Conservation (phyloP, 2,329 filamentous ascomycete species). For the Grosmannia clavigera region DNA sequence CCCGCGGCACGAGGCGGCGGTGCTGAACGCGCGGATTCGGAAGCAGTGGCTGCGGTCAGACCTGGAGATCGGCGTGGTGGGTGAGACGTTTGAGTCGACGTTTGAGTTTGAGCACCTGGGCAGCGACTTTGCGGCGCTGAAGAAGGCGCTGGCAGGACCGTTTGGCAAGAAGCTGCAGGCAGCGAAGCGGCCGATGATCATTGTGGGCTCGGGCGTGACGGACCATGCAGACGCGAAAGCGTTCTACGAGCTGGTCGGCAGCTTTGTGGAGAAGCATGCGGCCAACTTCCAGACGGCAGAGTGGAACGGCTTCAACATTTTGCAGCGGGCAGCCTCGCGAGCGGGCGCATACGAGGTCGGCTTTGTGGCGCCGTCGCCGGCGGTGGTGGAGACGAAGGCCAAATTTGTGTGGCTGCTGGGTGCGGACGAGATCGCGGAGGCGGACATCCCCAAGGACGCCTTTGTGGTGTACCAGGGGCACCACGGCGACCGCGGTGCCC, state of each 20-base stretch:
- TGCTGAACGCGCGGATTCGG: constrained; percentile 89
- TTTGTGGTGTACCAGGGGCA: constrained; percentile 98
- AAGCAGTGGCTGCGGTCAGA: constrained; percentile 97
- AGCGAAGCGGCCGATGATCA: constrained; percentile 91
- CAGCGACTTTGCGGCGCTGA: constrained; percentile 63
- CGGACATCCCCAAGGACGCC: constrained; percentile 86
- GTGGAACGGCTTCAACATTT: constrained; percentile 96
- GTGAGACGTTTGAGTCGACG: constrained; percentile 82
- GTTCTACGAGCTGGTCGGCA: constrained; percentile 81
- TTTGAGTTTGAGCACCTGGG: constrained; percentile 94
- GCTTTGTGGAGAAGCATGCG: constrained; percentile 88
- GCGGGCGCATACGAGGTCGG: constrained; percentile 92
- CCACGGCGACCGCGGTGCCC: constrained; percentile 86
- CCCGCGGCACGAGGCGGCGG: constrained; percentile 86
- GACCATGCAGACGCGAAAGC: constrained; percentile 87
- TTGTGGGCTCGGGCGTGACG: constrained; percentile 82
- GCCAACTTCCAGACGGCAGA: constrained; percentile 76
- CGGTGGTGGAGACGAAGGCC: constrained; percentile 71
- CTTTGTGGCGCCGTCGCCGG: constrained; percentile 73
- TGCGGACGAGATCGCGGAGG: constrained; percentile 76
- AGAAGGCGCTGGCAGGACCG: constrained; percentile 69
- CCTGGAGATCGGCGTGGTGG: constrained; percentile 82
- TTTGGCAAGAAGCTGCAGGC: constrained; percentile 87
- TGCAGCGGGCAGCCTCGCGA: constrained; percentile 86
- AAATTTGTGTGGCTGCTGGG: constrained; percentile 97